Evolutionary conservation across 202 grass and related monocot species (phyloP), one percentile per base, ranked within the genome.

Genomic region (Setaria italica): DNA sequence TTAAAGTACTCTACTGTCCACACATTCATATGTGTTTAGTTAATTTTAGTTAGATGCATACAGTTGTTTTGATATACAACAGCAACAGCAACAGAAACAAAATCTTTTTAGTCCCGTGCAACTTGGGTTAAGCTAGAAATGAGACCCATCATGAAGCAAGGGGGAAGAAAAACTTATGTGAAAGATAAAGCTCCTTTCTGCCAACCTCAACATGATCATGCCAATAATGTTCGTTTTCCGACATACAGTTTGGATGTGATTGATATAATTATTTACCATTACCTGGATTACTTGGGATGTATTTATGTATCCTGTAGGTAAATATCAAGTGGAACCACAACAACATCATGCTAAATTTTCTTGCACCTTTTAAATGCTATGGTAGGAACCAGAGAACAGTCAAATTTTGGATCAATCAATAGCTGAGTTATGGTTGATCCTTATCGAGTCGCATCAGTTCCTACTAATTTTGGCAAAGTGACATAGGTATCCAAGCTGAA

Each of bases 401-500:
- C 12, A 32, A 34, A 34, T 74, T 74, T 55, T 74, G 29, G 48
- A 74, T 54, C 15, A 54, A 35, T 53, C 47, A 50, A 51, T 53
- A 33, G 21, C 70, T 72, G 20, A 30, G 11, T 30, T 48, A 14
- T 32, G n/a, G 21, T 34, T 1, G 46, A 21, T 37, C 17, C 17
- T 16, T 67, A 37, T 11, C 35, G 47, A 80, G 20, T 68, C 7
- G 13, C 19, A 25, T 80, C 3, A 41, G 6, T 30, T 69, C 14
- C 3, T 81, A 56, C 34, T 39, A 17, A 41, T 42, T 53, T 57
- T 33, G 14, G 7, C 48, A 34, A 50, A 53, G 13, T 49, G 1
- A 48, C 76, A 32, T 78, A 32, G n/a, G 7, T 62, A 56, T 80
- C 62, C 33, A 55, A 42, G 8, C 8, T 69, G 78, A 80, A 56